These are phyloP conservation scores for Gracilaria caudata DNA, from an alignment of 23 red algal genomes.

Conservation along the genomic window DNA sequence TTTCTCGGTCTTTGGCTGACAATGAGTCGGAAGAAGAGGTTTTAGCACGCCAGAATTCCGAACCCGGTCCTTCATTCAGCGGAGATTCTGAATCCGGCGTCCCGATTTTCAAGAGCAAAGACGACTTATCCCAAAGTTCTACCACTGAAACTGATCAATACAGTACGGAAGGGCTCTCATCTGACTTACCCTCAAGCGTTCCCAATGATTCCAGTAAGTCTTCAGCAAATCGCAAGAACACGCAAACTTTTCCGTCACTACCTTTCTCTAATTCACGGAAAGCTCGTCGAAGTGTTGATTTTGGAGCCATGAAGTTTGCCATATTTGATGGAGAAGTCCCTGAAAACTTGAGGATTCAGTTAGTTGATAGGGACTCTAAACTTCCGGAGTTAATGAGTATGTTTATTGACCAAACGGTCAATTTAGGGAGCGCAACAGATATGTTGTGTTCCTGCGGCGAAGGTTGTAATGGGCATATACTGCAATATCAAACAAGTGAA, in stretches of 20 bases:
- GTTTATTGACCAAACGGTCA: constrained; percentile 12
- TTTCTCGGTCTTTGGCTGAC: background rate
- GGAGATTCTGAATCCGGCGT: background rate
- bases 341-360: constrained; percentile 22
- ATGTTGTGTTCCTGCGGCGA: constrained; percentile 19
- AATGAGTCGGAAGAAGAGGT: background rate
- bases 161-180: background rate
- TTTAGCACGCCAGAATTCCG: background rate
- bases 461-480: constrained; percentile 32
- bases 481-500: constrained; percentile 34
- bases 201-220: background rate
- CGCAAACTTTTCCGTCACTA: background rate
- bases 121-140: background rate
- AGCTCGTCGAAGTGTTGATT: constrained; percentile 11
- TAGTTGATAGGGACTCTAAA: constrained; percentile 37
- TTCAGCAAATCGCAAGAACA: background rate
- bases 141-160: background rate
- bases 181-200: background rate
- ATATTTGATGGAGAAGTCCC: constrained; percentile 31
- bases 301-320: constrained; percentile 54
- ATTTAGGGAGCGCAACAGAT: background rate
- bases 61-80: background rate
- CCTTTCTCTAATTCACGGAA: background rate
- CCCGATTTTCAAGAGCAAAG: background rate
- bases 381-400: constrained; percentile 31